Evolutionary conservation across 2,329 filamentous ascomycete species (phyloP).

Genomic region (Macrophomina pseudophaseolina): DNA sequence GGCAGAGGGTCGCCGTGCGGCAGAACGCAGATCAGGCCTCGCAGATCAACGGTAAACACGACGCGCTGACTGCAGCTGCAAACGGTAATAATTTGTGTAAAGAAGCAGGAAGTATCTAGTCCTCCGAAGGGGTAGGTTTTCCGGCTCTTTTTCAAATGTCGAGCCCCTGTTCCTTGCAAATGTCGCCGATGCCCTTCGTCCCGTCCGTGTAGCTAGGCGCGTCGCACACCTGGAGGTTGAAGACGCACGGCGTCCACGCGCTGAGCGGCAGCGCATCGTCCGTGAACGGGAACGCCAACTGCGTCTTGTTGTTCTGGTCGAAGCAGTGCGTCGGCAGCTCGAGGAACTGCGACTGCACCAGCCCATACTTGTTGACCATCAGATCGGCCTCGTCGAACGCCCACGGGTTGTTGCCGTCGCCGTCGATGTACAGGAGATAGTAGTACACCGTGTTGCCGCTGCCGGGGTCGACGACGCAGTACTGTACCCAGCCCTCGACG

Average conservation of each 20-base stretch:
- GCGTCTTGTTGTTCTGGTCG: not conserved
- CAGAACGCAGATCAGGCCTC: too few species aligned
- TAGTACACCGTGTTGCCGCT: not conserved
- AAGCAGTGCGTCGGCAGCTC: not conserved
- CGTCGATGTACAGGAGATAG: not conserved
- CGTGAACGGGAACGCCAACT: not conserved
- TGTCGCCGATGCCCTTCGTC: too few species aligned
- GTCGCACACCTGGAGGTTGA: not conserved
- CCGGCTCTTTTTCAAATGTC: too few species aligned
- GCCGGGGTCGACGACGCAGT: not conserved
- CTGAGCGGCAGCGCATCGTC: not conserved
- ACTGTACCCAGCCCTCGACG: not conserved
- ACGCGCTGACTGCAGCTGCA: too few species aligned
- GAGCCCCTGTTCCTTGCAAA: too few species aligned
- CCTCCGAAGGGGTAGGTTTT: too few species aligned
- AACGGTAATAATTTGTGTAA: too few species aligned
- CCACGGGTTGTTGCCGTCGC: not conserved
- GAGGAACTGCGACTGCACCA: not conserved
- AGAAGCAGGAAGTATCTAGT: too few species aligned
- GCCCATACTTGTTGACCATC: conserved; percentile 9
- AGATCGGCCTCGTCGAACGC: not conserved
- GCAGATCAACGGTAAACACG: too few species aligned
- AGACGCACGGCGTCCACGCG: not conserved
- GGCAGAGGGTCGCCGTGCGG: too few species aligned
- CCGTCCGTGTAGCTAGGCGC: too few species aligned